These are phyloP conservation scores for Backusella tuberculispora DNA, from an alignment of 192 early-diverging fungal species.

Conservation along the genomic window DNA sequence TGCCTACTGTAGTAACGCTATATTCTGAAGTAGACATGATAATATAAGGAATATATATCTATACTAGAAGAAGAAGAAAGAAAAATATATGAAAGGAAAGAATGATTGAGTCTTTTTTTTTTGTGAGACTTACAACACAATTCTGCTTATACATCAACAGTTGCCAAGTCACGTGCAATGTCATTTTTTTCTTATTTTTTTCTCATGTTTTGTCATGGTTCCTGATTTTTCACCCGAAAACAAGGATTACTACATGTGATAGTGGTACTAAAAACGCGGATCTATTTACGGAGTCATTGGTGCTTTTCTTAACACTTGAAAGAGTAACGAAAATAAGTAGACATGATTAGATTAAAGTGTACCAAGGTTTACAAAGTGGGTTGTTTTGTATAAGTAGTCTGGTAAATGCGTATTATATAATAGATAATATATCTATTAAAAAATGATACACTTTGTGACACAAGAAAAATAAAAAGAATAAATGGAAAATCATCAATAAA, in stretches of 20 bases:
- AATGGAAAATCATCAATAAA: no score
- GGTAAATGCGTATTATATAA: no score
- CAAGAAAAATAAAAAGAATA: no score
- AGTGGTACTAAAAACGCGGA: background rate
- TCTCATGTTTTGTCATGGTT: background rate
- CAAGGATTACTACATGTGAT: constrained; percentile 8
- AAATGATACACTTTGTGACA: no score
- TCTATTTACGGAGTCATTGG: no score
- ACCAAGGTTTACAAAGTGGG: no score
- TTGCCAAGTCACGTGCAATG: background rate
- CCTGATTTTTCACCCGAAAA: constrained; percentile 4
- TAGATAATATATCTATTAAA: no score
- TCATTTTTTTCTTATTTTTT: background rate
- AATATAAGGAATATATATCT: background rate
- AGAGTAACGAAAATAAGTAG: no score
- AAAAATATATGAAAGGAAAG: background rate
- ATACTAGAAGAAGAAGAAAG: background rate
- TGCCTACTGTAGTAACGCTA: background rate
- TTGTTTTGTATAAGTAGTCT: no score
- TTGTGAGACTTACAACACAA: constrained; percentile 2
- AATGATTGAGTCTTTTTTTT: background rate
- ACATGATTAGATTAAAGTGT: no score
- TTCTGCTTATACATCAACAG: background rate
- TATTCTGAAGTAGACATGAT: constrained; percentile 7
- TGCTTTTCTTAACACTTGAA: no score